These are phyloP conservation scores for Phytophthora ramorum DNA, from an alignment of 352 stramenopile species.

Conservation along the genomic window DNA sequence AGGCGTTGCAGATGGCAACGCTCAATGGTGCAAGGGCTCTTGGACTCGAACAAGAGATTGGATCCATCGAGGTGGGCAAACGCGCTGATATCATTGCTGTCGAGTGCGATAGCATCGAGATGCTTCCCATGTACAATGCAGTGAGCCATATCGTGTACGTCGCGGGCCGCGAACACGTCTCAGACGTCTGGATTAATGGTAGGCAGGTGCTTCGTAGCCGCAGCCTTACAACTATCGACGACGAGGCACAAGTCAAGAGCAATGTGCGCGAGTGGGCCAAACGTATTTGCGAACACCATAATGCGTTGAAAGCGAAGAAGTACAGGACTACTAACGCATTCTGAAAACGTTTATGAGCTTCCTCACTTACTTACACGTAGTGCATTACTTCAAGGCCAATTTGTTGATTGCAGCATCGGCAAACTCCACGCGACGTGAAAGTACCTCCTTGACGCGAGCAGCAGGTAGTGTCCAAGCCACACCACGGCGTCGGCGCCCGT, in stretches of 20 bases:
- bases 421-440: constrained; percentile 85
- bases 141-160: constrained; percentile 87
- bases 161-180: constrained; percentile 80
- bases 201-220: constrained; percentile 68
- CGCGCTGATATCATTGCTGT: constrained; percentile 81
- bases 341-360: constrained; percentile 2
- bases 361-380: neutral
- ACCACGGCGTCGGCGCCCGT: constrained; percentile 67
- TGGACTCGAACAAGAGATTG: constrained; percentile 70
- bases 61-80: constrained; percentile 83
- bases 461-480: constrained; percentile 72
- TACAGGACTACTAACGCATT: neutral
- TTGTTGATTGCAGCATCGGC: constrained; percentile 69
- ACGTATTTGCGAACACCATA: constrained; percentile 40
- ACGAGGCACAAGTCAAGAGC: constrained; percentile 59
- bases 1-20: constrained; percentile 82
- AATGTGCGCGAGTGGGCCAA: constrained; percentile 64
- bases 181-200: constrained; percentile 88
- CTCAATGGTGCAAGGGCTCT: constrained; percentile 87
- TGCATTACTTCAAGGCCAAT: constrained; percentile 49
- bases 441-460: constrained; percentile 75
- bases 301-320: constrained; percentile 10
- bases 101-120: constrained; percentile 72
- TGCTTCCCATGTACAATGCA: constrained; percentile 83
- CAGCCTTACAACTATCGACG: constrained; percentile 63